Evolutionary conservation across 108 stramenopile species (phyloP), one percentile per base, ranked within the genome.

Genomic region (Asterionellopsis glacialis): DNA sequence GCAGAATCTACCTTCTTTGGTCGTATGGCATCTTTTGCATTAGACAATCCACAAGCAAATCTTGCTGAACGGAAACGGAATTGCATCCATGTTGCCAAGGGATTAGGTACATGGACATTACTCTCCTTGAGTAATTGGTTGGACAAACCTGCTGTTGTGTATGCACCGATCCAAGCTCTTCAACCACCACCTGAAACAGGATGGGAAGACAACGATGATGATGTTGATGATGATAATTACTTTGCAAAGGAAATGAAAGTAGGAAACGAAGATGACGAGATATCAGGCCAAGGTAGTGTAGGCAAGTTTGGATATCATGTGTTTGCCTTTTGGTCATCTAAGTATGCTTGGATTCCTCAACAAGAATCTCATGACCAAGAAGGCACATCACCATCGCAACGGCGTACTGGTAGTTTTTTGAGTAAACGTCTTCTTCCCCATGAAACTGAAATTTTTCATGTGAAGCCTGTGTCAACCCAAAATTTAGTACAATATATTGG

Each of bases 21-120:
- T 13, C 25, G 73, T 21, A 43, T 59, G 43, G 59, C 78, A 7
- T 70, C 77, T 5, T 83, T 79, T 61, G 14, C 47, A 1, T n/a
- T 33, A 3, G 15, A 63, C 18, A 27, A 49, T 26, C 38, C 52
- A 25, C 57, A 66, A 25, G 9, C 0, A 28, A 25, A 19, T 22
- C 81, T 79, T 23, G 79, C 76, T 57, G 90, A 87, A 63, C 64
- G 84, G 45, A 72, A 77, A 45, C 74, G 94, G 15, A 93, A 82
- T 54, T 88, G 88, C 65, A 72, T 95, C 51, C 67, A 75, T 42
- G 88, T 91, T n/a, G 82, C 83, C 26, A 51, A 69, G 41, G 88
- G 90, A 7, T 72, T 95, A 41, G 94, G 94, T 21, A 78, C 86
- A 11, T 95, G 94, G 94, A 85, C 91, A 2, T 59, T 93, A 19